Base-by-base conservation (phyloP, 2,329 filamentous ascomycete species). In the Thielaviopsis ethacetica region DNA sequence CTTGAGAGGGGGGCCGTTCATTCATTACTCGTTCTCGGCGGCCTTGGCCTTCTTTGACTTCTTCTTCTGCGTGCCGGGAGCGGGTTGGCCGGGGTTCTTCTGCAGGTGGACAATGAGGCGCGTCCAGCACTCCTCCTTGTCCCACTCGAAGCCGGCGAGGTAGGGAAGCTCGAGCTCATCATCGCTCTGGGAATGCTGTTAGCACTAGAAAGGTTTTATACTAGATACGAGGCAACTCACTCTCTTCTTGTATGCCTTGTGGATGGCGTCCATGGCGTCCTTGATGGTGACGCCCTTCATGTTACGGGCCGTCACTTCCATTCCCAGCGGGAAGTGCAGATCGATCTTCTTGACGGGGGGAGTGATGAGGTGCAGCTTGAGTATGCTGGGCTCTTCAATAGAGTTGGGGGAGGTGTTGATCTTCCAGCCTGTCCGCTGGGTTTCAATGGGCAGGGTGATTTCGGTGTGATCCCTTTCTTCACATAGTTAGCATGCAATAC, bases 231-330 rank as follows among this genome's bases (percentile, higher is more conserved):
- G 5, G 54, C 15, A 52, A 71, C 82, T 66, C 73, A 91, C 91
- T 81, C 91, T 86, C 83, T 96, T 96, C 81, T 94, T 95, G 79
- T 88, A 95, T 66, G 87, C 82, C 78, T 95, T 96, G 79, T 95
- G 79, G 73, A 97, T 96, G 67, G 89, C 91, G 71, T 96, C 91
- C 71, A 95, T 71, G 61, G 90, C 90, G 72, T 97, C 91, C 78
- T 96, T 96, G 78, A 97, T 91, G 60, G 91, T 97, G 65, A 97
- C 90, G 59, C 91, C 91, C 73, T 91, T 91, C 66, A 91, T 76
- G 74, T 96, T 97, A 68, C 91, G 82, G 68, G 90, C 91, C 34
- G 86, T 88, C 65, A 96, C 87, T 68, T 91, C 84, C 59, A 93
- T 80, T 56, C 91, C 91, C 57, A 94, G 77, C 17, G 88, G 88